Evolutionary conservation across 2,329 filamentous ascomycete species (phyloP), one percentile per base, ranked within the genome.

Genomic region (Elsinoe batatas): DNA sequence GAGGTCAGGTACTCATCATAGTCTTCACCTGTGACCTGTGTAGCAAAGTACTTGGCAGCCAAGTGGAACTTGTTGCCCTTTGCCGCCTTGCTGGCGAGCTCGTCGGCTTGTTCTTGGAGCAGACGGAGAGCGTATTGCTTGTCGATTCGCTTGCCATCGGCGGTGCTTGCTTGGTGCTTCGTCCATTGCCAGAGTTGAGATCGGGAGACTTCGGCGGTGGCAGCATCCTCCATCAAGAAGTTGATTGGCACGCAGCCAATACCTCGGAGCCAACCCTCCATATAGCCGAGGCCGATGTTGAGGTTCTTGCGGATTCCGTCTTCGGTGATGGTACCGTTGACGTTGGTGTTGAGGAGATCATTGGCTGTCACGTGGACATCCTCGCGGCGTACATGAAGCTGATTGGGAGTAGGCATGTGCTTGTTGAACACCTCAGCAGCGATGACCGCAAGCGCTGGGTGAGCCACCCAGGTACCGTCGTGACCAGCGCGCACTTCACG

Each of bases 341-440:
- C 87, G 67, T 97, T 97, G 87, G 95, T 97, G 80, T 97, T 97
- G 58, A 97, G 81, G 54, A 98, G 80, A 68, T 97, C 93, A 65
- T 93, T 94, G 66, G 83, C 84, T 46, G 84, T 84, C 66, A 98
- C 84, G 67, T 81, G 75, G 58, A 96, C 90, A 47, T 97, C 91
- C 72, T 96, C 90, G 60, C 91, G 85, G 61, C 91, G 88, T 60
- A 89, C 76, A 71, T 91, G 93, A 66, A 95, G 83, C 75, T 98
- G 93, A 77, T 98, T 98, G 47, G 93, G 91, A 3, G 91, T 95
- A 8, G 93, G 93, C 93, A 98, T 98, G 78, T 97, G 77, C 76
- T 91, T 85, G 81, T 97, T 95, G 81, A 98, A 98, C 65, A 97
- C 80, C 47, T 96, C 91, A 38, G 83, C 83, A 18, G 93, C 91